Percentiles rank a stretch among this genome's conserved stretches.
Conservation (phyloP, 2,329 filamentous ascomycete genomes). For the Xylariaceae sp. region DNA sequence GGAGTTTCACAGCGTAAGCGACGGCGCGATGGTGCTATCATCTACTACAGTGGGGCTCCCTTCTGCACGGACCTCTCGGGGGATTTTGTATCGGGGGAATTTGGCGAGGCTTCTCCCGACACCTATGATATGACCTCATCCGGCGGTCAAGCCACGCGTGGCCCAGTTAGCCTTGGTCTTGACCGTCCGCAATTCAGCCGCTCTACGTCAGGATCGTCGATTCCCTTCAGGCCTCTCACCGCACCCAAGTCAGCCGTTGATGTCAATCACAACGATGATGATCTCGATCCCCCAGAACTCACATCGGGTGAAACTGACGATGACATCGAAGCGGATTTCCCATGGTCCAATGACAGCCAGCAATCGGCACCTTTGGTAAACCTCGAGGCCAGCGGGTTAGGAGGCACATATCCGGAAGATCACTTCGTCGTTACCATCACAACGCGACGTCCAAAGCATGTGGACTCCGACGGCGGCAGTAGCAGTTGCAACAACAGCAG, state of each 20-base stretch:
- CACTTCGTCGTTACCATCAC: slow-evolving; percentile 62
- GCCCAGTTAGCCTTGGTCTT: slow-evolving; percentile 28
- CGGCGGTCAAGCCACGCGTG: slow-evolving; percentile 36
- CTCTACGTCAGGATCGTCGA: slow-evolving; percentile 52
- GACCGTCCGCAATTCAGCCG: slow-evolving; percentile 32
- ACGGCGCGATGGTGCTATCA: slow-evolving; percentile 72
- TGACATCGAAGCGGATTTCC: slow-evolving; percentile 48
- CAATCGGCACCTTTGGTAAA: slow-evolving; percentile 40
- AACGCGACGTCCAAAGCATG: slow-evolving; percentile 46
- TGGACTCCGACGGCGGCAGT: slow-evolving; percentile 1
- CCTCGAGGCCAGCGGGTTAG: slow-evolving; percentile 61
- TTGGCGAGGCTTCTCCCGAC: slow-evolving; percentile 50
- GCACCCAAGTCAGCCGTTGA: slow-evolving; percentile 37
- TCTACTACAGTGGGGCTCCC: slow-evolving; percentile 78
- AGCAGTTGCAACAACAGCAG: slow-evolving; percentile 12
- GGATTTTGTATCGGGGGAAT: slow-evolving; percentile 71
- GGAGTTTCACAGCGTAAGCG: slow-evolving; percentile 55
- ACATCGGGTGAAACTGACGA: slow-evolving; percentile 40
- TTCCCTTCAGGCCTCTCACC: slow-evolving; percentile 54
- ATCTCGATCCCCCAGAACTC: slow-evolving; percentile 39
- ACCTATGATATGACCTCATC: slow-evolving; percentile 52
- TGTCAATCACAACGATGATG: slow-evolving; percentile 32
- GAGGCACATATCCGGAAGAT: slow-evolving; percentile 64
- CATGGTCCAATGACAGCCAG: slow-evolving; percentile 50
- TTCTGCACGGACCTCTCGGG: slow-evolving; percentile 82